Percentiles rank a stretch among this genome's conserved stretches.
Conservation (phyloP, 2,329 filamentous ascomycete genomes). For the Tolypocladium pustulatum region DNA sequence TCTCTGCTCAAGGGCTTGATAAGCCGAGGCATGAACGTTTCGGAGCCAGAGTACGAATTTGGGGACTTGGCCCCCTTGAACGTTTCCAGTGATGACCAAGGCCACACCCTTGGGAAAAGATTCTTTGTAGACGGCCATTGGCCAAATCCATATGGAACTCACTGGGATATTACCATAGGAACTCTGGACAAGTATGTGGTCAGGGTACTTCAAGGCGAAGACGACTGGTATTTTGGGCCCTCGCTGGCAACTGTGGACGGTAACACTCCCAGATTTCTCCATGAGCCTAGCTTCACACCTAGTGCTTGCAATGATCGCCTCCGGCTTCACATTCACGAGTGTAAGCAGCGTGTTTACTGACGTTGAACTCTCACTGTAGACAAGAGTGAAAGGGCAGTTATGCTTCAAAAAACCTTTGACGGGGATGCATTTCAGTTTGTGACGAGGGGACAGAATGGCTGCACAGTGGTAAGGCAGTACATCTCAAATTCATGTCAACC, state of each 20-base stretch:
- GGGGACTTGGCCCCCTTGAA: background rate
- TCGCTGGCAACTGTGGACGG: background rate
- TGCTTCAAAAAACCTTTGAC: background rate
- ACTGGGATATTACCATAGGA: background rate
- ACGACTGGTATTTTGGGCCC: background rate
- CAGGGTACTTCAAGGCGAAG: background rate
- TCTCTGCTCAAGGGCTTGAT: background rate
- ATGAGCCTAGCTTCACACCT: background rate
- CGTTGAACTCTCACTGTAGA: background rate
- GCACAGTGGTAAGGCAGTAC: background rate
- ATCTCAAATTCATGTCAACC: background rate
- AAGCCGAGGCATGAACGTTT: background rate
- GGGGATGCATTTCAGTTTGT: background rate
- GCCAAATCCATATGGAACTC: background rate
- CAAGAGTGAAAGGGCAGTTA: background rate
- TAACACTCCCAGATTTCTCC: background rate
- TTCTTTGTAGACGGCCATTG: background rate
- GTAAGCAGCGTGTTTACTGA: background rate
- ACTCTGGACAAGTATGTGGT: background rate
- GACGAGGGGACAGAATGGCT: background rate
- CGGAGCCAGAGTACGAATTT: background rate
- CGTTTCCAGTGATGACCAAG: background rate
- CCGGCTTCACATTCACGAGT: background rate
- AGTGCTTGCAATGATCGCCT: background rate
- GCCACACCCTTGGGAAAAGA: background rate